These are phyloP conservation scores for Emiliania huxleyi DNA, from an alignment of 78 protist genomes.

Conservation along the genomic window DNA sequence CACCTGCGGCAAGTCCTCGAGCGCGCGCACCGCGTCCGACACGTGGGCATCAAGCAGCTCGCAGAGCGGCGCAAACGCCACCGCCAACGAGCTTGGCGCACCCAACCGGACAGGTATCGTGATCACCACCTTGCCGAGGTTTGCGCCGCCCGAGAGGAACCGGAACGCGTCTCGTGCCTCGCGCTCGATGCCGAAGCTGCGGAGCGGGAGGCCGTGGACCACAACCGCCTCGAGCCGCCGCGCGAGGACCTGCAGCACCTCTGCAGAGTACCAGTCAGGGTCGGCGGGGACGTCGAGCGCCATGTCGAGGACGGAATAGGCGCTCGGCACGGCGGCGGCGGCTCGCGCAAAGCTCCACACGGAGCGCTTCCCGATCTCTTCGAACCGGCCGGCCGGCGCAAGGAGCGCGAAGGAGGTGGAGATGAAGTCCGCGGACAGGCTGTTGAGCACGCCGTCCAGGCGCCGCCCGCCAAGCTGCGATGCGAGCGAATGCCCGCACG, in stretches of 20 bases:
- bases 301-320: background rate
- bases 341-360: background rate
- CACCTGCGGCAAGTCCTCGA: background rate
- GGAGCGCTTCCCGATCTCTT: constrained; percentile 35
- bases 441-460: background rate
- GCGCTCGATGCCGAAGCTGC: background rate
- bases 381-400: background rate
- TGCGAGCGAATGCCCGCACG: background rate
- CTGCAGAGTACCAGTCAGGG: background rate
- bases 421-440: constrained; percentile 20
- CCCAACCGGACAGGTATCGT: background rate
- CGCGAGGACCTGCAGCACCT: background rate
- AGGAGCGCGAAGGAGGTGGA: background rate
- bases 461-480: background rate
- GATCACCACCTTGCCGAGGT: background rate
- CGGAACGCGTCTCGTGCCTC: background rate
- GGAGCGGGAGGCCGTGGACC: background rate
- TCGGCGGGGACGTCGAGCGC: background rate
- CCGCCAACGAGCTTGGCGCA: background rate
- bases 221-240: background rate
- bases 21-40: background rate
- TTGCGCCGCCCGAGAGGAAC: background rate
- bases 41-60: background rate
- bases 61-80: background rate
- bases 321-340: background rate